Percentiles rank a stretch among this genome's conserved stretches.
Conservation (phyloP, 2,329 filamentous ascomycete species). For the Fusarium cyanostomum region DNA sequence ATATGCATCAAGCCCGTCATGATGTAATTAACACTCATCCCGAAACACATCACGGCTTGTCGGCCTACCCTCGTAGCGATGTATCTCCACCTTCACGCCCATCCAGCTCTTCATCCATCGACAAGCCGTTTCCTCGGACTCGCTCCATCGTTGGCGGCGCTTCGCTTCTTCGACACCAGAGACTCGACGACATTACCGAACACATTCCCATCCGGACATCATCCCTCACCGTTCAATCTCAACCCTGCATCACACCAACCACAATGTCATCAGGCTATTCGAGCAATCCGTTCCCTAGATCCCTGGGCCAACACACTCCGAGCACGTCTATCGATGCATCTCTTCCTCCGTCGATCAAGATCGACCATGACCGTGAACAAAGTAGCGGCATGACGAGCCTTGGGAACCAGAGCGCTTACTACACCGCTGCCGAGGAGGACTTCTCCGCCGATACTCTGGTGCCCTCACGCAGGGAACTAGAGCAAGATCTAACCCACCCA, state of each 20-base stretch:
- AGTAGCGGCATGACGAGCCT: conserved; percentile 6
- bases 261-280: conserved; percentile 48
- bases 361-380: conserved; percentile 33
- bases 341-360: conserved; percentile 34
- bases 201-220: conserved; percentile 47
- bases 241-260: conserved; percentile 49
- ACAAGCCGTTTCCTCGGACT: conserved; percentile 30
- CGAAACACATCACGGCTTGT: conserved; percentile 23
- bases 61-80: conserved; percentile 22
- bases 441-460: conserved; percentile 27
- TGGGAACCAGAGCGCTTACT: conserved; percentile 3
- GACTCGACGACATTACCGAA: conserved; percentile 50
- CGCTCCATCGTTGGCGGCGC: conserved; percentile 37
- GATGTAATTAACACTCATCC: conserved; percentile 5
- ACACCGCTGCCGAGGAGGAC: conserved; percentile 30
- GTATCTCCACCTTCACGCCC: conserved; percentile 32
- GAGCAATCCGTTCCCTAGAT: conserved; percentile 51
- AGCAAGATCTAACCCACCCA: conserved; percentile 12
- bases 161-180: conserved; percentile 19
- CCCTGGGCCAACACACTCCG: conserved; percentile 56
- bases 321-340: conserved; percentile 56
- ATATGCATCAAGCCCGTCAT: background rate
- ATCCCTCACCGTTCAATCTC: conserved; percentile 50
- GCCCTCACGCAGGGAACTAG: conserved; percentile 11
- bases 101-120: conserved; percentile 39